Evolutionary conservation across 148 eudicot species (phyloP).

Genomic region (Chenopodium suecicum): DNA sequence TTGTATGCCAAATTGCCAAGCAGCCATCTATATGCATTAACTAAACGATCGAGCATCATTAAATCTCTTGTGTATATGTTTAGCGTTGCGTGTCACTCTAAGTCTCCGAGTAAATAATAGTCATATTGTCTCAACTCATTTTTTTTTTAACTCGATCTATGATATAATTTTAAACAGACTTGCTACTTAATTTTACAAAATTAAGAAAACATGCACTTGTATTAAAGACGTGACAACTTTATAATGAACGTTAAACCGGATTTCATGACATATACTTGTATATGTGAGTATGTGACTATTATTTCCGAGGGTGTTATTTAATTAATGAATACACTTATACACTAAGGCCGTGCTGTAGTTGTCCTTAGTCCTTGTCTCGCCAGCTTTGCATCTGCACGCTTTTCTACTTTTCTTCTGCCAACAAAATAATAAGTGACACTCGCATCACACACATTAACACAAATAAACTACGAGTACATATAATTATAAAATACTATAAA

Average conservation of each 20-base stretch:
- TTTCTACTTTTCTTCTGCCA: conserved; percentile 11
- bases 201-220: too few species aligned
- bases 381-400: conserved; percentile 21
- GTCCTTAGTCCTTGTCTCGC: conserved; percentile 25
- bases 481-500: not conserved
- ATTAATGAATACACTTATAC: not conserved
- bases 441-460: conserved; percentile 7
- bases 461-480: not conserved
- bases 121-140: too few species aligned
- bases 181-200: too few species aligned
- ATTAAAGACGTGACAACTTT: too few species aligned
- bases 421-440: conserved; percentile 10
- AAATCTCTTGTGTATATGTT: not conserved
- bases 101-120: too few species aligned
- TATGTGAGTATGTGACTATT: too few species aligned
- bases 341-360: not conserved
- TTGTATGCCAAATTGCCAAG: not conserved
- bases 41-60: not conserved
- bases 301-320: too few species aligned
- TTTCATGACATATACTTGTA: too few species aligned
- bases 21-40: not conserved
- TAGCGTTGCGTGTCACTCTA: not conserved
- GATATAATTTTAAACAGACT: too few species aligned
- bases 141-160: too few species aligned
- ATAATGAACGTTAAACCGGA: too few species aligned